Evolutionary conservation across 768 basidiomycete species (phyloP).

Genomic region (Trametes gibbosa): DNA sequence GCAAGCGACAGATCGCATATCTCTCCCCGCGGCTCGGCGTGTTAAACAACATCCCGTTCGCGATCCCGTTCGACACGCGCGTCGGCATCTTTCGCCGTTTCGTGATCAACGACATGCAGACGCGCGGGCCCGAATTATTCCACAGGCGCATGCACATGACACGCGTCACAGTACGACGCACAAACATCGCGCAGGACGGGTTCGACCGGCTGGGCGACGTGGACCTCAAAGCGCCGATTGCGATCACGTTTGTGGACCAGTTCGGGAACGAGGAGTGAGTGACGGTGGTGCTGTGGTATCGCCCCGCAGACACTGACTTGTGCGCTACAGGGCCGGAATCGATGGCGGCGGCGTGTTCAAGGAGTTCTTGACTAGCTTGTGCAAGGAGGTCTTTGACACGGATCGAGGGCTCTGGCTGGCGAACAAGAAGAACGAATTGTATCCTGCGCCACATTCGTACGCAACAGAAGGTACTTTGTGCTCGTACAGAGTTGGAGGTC

Average conservation of each 20-base stretch:
- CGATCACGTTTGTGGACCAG: conserved; percentile 92
- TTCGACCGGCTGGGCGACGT: conserved; percentile 79
- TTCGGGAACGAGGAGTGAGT: conserved; percentile 82
- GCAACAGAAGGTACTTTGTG: conserved; percentile 73
- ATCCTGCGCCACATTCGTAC: conserved; percentile 91
- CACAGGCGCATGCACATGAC: conserved; percentile 27
- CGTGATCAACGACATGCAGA: conserved; percentile 58
- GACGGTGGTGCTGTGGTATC: neutral
- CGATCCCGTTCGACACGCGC: conserved; percentile 90
- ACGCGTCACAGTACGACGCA: conserved; percentile 63
- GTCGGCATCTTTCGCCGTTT: conserved; percentile 88
- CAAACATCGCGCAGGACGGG: conserved; percentile 83
- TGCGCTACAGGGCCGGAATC: conserved; percentile 67
- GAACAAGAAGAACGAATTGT: conserved; percentile 89
- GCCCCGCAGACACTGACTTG: neutral
- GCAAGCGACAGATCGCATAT: conserved; percentile 69
- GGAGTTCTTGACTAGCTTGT: conserved; percentile 91
- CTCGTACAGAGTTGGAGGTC: neutral
- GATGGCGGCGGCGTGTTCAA: conserved; percentile 98
- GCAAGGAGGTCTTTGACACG: conserved; percentile 93
- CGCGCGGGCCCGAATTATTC: conserved; percentile 21
- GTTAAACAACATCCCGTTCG: conserved; percentile 93
- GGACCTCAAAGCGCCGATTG: conserved; percentile 77
- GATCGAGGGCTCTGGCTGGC: conserved; percentile 92
- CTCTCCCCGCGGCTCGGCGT: conserved; percentile 86